phyloP scores from a whole-genome alignment of 352 stramenopile genomes.

The Peronospora destructor region DNA sequence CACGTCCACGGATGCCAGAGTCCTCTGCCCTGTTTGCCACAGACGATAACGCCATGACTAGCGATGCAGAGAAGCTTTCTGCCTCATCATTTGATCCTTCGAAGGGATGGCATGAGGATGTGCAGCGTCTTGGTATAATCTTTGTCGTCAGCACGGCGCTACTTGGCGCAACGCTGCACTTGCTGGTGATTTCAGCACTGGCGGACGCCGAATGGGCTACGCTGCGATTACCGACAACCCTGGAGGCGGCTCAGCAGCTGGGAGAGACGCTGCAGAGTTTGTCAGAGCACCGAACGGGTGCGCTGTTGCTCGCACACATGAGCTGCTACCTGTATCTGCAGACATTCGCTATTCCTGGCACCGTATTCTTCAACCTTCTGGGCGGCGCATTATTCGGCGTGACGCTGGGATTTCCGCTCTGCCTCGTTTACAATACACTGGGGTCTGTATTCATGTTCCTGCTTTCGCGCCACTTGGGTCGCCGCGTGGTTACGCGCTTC shows the following conservation, averaged over 20 bases:
- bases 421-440: slow-evolving; percentile 74
- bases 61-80: slow-evolving; percentile 4
- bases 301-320: slow-evolving; percentile 61
- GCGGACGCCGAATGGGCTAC: slow-evolving; percentile 45
- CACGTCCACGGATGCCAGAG: no score
- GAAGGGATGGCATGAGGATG: slow-evolving; percentile 42
- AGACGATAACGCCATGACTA: no score
- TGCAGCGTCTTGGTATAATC: slow-evolving; percentile 42
- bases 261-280: slow-evolving; percentile 58
- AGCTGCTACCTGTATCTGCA: slow-evolving; percentile 73
- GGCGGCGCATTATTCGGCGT: slow-evolving; percentile 69
- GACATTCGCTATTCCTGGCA: slow-evolving; percentile 75
- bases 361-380: slow-evolving; percentile 75
- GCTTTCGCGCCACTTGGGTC: slow-evolving; percentile 52
- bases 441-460: slow-evolving; percentile 74
- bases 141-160: slow-evolving; percentile 32
- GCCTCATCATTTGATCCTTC: background rate
- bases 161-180: slow-evolving; percentile 38
- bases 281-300: slow-evolving; percentile 27
- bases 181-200: slow-evolving; percentile 49
- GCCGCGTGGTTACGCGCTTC: slow-evolving; percentile 43
- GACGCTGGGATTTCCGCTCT: slow-evolving; percentile 61
- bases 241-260: slow-evolving; percentile 53
- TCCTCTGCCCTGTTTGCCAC: no score
- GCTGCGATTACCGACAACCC: slow-evolving; percentile 52